These are phyloP conservation scores for Fremontodendron californicum DNA, from an alignment of 345 rosid species.

Conservation along the genomic window DNA sequence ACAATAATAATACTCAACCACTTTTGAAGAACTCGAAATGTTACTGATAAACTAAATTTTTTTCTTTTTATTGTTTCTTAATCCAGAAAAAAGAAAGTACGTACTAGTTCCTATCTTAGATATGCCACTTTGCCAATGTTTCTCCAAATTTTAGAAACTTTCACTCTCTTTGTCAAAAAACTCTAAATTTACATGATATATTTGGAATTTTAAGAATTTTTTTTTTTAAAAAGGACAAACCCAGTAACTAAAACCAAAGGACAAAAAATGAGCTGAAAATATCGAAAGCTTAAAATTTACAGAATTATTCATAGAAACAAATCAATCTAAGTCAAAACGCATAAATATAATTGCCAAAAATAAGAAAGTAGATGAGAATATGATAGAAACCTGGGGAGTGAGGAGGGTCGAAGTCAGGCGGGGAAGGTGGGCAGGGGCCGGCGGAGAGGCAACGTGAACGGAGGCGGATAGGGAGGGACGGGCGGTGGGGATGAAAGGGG, in stretches of 20 bases:
- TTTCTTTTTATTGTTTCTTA: not conserved
- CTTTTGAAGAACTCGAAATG: not conserved
- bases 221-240: too few relatives aligned
- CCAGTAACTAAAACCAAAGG: not conserved
- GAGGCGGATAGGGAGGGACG: conserved; percentile 7
- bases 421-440: conserved; percentile 34
- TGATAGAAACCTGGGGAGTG: conserved; percentile 32
- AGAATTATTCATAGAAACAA: not conserved
- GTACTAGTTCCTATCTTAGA: not conserved
- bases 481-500: conserved; percentile 22
- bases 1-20: too few relatives aligned
- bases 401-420: conserved; percentile 34
- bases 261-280: not conserved
- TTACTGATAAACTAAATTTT: conserved; percentile 21
- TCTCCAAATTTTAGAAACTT: not conserved
- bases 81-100: not conserved
- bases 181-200: not conserved
- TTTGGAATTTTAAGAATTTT: too few relatives aligned
- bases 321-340: not conserved
- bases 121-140: not conserved
- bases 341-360: not conserved
- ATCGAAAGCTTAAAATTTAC: not conserved
- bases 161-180: too few relatives aligned
- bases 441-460: conserved; percentile 27
- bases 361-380: not conserved